phyloP scores from a whole-genome alignment of 495 filamentous ascomycete genomes.

The Acidomyces sp. region DNA sequence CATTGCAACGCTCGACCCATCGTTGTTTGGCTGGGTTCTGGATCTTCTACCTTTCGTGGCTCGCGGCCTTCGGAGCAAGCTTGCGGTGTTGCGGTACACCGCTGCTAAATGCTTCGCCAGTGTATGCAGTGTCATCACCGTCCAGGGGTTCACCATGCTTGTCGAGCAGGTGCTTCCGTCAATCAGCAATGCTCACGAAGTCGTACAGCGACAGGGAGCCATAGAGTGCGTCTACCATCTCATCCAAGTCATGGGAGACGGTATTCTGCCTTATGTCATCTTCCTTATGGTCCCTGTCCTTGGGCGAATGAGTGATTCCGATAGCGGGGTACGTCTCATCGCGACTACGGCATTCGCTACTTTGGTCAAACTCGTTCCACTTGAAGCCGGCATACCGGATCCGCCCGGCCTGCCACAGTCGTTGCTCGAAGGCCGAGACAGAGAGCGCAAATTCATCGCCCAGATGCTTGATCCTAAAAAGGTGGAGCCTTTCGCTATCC shows the following conservation, averaged over 20 bases:
- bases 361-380: conserved; percentile 93
- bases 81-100: conserved; percentile 88
- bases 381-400: conserved; percentile 95
- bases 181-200: conserved; percentile 74
- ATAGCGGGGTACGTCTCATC: conserved; percentile 85
- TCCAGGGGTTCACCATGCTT: conserved; percentile 88
- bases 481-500: conserved; percentile 83
- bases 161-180: conserved; percentile 86
- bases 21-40: conserved; percentile 64
- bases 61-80: conserved; percentile 68
- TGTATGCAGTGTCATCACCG: conserved; percentile 86
- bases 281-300: conserved; percentile 97
- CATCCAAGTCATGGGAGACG: conserved; percentile 95
- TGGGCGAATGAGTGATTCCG: conserved; percentile 97
- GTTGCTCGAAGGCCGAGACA: conserved; percentile 75
- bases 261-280: conserved; percentile 92
- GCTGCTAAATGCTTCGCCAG: conserved; percentile 96
- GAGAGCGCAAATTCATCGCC: conserved; percentile 88
- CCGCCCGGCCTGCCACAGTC: conserved; percentile 83
- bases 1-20: conserved; percentile 63
- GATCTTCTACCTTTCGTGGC: conserved; percentile 73
- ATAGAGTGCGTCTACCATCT: conserved; percentile 89
- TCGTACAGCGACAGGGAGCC: conserved; percentile 77
- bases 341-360: conserved; percentile 96
- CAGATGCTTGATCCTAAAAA: conserved; percentile 94